Percentiles rank a stretch among this genome's conserved stretches.
Conservation (phyloP, 352 stramenopile genomes). For the Globisporangium canariense region DNA sequence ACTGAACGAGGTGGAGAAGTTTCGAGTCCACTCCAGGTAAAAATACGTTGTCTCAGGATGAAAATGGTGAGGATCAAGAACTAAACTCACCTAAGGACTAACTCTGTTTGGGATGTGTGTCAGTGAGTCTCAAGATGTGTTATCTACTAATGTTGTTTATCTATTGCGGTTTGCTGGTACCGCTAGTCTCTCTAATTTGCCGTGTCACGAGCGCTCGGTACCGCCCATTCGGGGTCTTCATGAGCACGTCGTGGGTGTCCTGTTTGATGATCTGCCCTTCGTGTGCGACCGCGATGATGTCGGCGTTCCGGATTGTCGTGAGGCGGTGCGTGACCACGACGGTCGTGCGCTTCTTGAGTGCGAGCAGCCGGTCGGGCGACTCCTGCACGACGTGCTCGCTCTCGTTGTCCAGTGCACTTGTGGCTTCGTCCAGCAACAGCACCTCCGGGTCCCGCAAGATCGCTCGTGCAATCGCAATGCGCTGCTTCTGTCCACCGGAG, state of each 20-base stretch:
- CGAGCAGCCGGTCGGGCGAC: constrained; percentile 46
- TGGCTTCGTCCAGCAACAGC: constrained; percentile 91
- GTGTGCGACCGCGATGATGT: constrained; percentile 86
- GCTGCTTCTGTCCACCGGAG: constrained; percentile 91
- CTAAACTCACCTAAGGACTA: neutral
- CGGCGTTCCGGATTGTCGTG: constrained; percentile 76
- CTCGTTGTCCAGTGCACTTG: constrained; percentile 65
- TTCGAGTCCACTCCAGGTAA: neutral
- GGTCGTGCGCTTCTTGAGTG: constrained; percentile 60
- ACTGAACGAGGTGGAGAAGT: neutral
- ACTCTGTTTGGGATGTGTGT: neutral
- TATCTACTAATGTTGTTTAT: neutral
- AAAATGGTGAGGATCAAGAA: neutral
- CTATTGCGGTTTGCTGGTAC: neutral
- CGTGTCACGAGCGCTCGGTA: constrained; percentile 26
- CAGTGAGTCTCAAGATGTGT: too few species aligned
- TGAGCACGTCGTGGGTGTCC: constrained; percentile 71
- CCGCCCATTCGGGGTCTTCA: constrained; percentile 21
- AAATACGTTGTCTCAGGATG: neutral
- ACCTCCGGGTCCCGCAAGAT: constrained; percentile 88
- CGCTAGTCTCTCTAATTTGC: constrained; percentile 3
- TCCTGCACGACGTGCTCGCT: constrained; percentile 32
- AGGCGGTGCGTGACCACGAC: constrained; percentile 87
- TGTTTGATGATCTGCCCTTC: constrained; percentile 73
- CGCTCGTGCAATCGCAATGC: constrained; percentile 87